Base-by-base conservation (phyloP, 495 filamentous ascomycete species). In the Penicillium arizonense region DNA sequence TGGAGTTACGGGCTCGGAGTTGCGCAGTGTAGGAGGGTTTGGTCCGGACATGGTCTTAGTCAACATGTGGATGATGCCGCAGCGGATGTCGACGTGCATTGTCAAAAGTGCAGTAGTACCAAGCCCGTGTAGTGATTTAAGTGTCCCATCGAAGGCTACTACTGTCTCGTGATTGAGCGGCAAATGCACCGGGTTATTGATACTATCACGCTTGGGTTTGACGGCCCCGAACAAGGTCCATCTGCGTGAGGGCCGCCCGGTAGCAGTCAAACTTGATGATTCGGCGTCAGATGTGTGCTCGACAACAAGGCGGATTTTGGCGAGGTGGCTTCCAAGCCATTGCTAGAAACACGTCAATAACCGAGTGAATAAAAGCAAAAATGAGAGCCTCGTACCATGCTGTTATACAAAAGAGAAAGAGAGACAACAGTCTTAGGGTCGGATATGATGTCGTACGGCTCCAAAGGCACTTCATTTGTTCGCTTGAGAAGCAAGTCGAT, bases 121-220 rank as follows among this genome's bases (percentile, higher is more conserved):
- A 34, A 99, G 84, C 34, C 86, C 77, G 41, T 87, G 87, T 65
- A 91, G 88, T 6, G 88, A 91, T 44, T 83, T 75, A 14, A 97
- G 71, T 34, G 94, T 92, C 44, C 77, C 82, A 68, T 99, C 95
- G 62, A 99, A 97, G n/a, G 82, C 82, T 39, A 44, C 61, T 23
- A 89, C 90, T 0, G 89, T 94, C 54, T 96, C 88, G 35, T 82
- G 76, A 55, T 91, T 96, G 72, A 99, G 87, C 1, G 95, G 94
- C 16, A 97, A 80, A 64, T 95, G 91, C 11, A 93, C 83, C 21
- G 88, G 82, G n/a, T 65, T 65, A 37, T 66, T 77, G 51, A 74
- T 52, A 35, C 73, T 71, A 52, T 83, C 81, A 28, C 76, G 73
- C 36, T 76, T 72, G n/a, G 74, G 78, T 52, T 85, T 89, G 55